Evolutionary conservation across 352 stramenopile genomes (phyloP).

Genomic region (Pythium rishiriense): DNA sequence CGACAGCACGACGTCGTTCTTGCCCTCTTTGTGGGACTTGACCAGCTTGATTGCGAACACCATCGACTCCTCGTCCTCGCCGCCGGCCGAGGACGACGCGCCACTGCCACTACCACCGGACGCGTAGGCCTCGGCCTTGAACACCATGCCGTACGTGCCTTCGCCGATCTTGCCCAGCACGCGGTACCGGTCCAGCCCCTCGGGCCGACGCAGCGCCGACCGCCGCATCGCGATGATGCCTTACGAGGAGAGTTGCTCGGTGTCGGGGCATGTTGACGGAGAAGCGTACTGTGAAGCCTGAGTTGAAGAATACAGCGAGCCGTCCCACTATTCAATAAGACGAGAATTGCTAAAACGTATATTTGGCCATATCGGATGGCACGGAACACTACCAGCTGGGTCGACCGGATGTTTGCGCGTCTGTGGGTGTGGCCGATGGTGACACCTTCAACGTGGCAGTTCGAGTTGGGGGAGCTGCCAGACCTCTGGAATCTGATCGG

Average conservation of each 20-base stretch:
- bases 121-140: conserved; percentile 76
- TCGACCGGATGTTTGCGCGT: conserved; percentile 12
- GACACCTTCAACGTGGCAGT: conserved; percentile 30
- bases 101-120: conserved; percentile 17
- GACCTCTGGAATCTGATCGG: neutral
- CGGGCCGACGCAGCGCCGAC: conserved; percentile 54
- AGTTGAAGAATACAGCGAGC: neutral
- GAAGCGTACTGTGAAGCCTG: conserved; percentile 7
- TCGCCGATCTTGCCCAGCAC: conserved; percentile 88
- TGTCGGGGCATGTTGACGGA: conserved; percentile 1
- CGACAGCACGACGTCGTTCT: conserved; percentile 88
- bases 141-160: conserved; percentile 89
- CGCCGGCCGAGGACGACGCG: conserved; percentile 2
- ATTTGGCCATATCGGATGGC: neutral
- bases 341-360: neutral
- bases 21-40: conserved; percentile 89
- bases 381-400: neutral
- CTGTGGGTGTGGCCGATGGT: neutral
- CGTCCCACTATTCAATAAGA: neutral
- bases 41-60: conserved; percentile 90
- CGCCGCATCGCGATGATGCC: conserved; percentile 44
- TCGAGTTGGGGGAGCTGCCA: neutral
- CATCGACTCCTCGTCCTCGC: conserved; percentile 74
- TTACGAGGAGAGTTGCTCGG: neutral
- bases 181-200: conserved; percentile 82